Evolutionary conservation across 768 basidiomycete genomes (phyloP), one percentile per base, ranked within the genome.

Genomic region (Psilocybe cubensis): DNA sequence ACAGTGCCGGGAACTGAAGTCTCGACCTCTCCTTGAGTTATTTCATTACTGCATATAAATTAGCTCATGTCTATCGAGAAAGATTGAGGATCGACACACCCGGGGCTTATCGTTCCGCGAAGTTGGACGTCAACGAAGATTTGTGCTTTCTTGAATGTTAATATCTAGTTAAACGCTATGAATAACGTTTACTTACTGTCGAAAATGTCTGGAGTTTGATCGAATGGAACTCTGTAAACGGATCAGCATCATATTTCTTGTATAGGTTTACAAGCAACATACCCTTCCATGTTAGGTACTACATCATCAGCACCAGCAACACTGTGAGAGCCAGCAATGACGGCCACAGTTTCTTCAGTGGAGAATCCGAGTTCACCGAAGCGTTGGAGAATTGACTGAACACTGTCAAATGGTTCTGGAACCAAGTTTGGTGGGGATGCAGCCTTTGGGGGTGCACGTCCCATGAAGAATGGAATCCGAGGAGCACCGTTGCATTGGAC

Each of bases 121-220:
- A 83, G 74, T 58, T 74, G 75, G 5, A 74, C 74, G 58, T 83
- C 80, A 40, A 82, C 66, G 66, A 74, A 80, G 60, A 81, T 68
- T 62, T 81, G 79, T 14, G 74, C 60, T n/a, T 61, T 14, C 10
- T 20, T 29, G 7, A 43, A 14, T 18, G 25, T 7, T 6, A 18
- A 20, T 35, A 4, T 50, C 12, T 41, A 41, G 23, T 18, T 4
- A 6, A 6, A 46, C 2, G 31, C 6, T 23, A 25, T 23, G 7
- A 24, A 1, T 23, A 14, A n/a, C n/a, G n/a, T n/a, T n/a, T 10
- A 24, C 60, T 33, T 43, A 61, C 60, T 75, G 61, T 81, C 80
- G 44, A 81, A 79, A 6, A 68, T 50, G 6, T 60, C 57, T 1
- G 79, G 80, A 4, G 80, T 80, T 1, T 77, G 74, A 66, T 82